phyloP scores from a whole-genome alignment of 768 basidiomycete genomes.

The Psilocybe subaeruginosa region DNA sequence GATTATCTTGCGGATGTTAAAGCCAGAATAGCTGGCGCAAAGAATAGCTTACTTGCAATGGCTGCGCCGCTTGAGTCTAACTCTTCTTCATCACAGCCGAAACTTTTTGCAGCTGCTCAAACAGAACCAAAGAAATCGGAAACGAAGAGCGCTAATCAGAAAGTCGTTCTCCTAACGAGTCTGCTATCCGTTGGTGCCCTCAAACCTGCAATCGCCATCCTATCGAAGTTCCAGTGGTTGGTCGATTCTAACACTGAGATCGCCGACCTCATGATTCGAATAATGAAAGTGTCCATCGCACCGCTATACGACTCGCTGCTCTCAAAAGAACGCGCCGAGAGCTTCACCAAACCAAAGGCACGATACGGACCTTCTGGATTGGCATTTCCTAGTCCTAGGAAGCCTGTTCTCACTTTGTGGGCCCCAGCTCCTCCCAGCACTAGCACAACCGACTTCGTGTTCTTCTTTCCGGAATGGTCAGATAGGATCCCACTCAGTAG shows the following conservation, averaged over 20 bases:
- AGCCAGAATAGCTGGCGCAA: constrained; percentile 67
- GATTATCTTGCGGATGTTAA: constrained; percentile 69
- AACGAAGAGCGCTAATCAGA: constrained; percentile 68
- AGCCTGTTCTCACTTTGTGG: constrained; percentile 69
- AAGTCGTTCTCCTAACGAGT: constrained; percentile 74
- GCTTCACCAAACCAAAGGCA: constrained; percentile 64
- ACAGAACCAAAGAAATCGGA: constrained; percentile 47
- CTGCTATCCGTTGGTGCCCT: constrained; percentile 88
- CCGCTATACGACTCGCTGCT: constrained; percentile 64
- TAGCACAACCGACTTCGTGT: constrained; percentile 74
- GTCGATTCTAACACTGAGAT: constrained; percentile 81
- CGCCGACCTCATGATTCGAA: constrained; percentile 83
- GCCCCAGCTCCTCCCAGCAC: constrained; percentile 86
- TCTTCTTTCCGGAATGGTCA: constrained; percentile 89
- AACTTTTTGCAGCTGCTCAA: constrained; percentile 41
- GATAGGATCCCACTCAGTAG: constrained; percentile 69
- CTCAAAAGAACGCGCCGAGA: constrained; percentile 61
- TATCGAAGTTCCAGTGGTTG: constrained; percentile 86
- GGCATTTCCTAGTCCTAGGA: constrained; percentile 54
- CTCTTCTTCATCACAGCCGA: constrained; percentile 37
- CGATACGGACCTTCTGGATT: constrained; percentile 66
- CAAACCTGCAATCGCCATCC: constrained; percentile 73
- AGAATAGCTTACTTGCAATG: constrained; percentile 78
- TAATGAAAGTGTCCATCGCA: constrained; percentile 69
- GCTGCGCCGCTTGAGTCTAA: constrained; percentile 78